Base-by-base conservation (phyloP, 352 stramenopile genomes). In the Pythium angustatum region DNA sequence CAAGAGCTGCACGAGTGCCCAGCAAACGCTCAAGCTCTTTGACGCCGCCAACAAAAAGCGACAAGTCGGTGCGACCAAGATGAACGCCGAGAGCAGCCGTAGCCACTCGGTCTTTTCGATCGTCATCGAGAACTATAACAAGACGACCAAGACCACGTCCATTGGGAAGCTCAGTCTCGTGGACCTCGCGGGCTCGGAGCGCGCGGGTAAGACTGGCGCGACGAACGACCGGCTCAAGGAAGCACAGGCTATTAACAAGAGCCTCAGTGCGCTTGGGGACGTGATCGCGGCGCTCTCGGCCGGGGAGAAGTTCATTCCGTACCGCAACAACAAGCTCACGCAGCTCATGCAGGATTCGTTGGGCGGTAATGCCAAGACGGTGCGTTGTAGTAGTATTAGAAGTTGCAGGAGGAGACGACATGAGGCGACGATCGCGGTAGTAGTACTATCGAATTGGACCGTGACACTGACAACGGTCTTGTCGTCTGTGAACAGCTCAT, bases 281-380 rank as follows among this genome's bases (percentile, higher is more conserved):
- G 93, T 98, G 21, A 97, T 98, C 69, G 83, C 86, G 19, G 93
- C 93, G 26, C 71, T 98, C 26, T 96, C 87, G 45, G 91, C 72
- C 5, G 88, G 88, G 48, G 88, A 97, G 48, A 98, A 97, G 72
- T 97, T 97, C 73, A 96, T 98, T 47, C 93, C 93, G 45, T 97
- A 97, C 69, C 84, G 90, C 47, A 96, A 97, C 77, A 97, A 96
- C 78, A 97, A 97, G 78, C 79, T 98, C 62, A 98, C 92, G 7
- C 90, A 97, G 71, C 70, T 98, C 41, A 91, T 98, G 80, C 94
- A 98, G 67, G 92, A 97, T 68, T 97, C 91, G 1, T 79, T 98
- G 9, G 92, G 92, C 31, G 93, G 90, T 36, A 98, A 98, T 68
- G 91, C 89, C 57, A 97, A 97, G 74, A 98, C 91, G 70, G 86